Conservation (phyloP, 2,329 filamentous ascomycete genomes). For the Claviceps pusilla region DNA sequence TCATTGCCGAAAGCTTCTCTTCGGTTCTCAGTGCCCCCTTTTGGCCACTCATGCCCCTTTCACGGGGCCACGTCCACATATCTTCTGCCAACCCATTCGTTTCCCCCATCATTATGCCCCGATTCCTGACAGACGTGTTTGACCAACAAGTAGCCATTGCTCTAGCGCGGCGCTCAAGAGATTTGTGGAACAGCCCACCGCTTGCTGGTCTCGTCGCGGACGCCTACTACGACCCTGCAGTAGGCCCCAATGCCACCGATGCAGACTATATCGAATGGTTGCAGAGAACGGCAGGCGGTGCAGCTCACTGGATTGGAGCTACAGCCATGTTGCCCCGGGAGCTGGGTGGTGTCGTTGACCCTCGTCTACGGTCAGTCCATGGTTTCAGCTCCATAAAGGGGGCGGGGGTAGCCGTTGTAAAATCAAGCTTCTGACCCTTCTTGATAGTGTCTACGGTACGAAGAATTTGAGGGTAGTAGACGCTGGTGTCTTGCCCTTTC, state of each 20-base stretch:
- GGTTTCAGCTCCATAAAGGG: neutral
- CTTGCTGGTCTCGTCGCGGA: conserved; percentile 9
- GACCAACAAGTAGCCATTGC: conserved; percentile 10
- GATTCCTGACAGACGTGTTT: conserved; percentile 10
- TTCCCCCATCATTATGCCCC: conserved; percentile 9
- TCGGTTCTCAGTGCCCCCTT: conserved; percentile 8
- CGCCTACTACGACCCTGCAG: conserved; percentile 8
- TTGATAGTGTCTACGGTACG: conserved; percentile 10
- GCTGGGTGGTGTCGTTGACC: conserved; percentile 11
- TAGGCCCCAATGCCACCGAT: conserved; percentile 10
- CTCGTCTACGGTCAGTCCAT: conserved; percentile 6
- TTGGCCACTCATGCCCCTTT: conserved; percentile 12
- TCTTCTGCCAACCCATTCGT: conserved; percentile 9
- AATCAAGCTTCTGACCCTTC: neutral
- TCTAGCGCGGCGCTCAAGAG: conserved; percentile 4
- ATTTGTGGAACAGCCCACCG: conserved; percentile 8
- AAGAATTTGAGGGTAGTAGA: conserved; percentile 11
- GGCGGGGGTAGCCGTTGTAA: neutral
- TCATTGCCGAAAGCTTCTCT: conserved; percentile 7
- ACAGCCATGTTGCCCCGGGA: conserved; percentile 12
- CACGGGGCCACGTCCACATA: conserved; percentile 12
- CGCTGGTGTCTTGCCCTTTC: conserved; percentile 10
- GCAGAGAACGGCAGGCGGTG: conserved; percentile 1
- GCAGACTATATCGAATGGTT: conserved; percentile 10
- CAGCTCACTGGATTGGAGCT: conserved; percentile 13